Evolutionary conservation across 1,284 basidiomycete species (phyloP).

Genomic region (Cryptococcus sp.): DNA sequence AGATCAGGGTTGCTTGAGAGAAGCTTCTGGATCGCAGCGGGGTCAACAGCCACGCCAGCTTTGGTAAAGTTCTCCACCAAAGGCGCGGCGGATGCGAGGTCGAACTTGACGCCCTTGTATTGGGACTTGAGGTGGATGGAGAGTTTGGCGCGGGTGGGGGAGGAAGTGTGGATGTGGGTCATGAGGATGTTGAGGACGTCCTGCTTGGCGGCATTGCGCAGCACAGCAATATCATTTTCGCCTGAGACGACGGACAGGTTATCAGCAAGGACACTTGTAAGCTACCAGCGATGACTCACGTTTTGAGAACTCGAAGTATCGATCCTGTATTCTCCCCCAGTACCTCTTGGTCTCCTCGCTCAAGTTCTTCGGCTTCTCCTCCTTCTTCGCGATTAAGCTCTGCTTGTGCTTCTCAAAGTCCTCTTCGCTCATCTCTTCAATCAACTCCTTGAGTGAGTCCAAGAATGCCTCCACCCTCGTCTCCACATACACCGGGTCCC

Average conservation of each 20-base stretch:
- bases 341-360: slow-evolving; percentile 63
- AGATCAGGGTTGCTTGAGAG: slow-evolving; percentile 55
- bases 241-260: slow-evolving; percentile 48
- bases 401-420: slow-evolving; percentile 67
- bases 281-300: slow-evolving; percentile 51
- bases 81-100: slow-evolving; percentile 61
- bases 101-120: slow-evolving; percentile 56
- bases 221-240: slow-evolving; percentile 63
- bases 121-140: slow-evolving; percentile 76
- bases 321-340: slow-evolving; percentile 67
- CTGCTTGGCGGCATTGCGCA: slow-evolving; percentile 66
- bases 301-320: slow-evolving; percentile 72
- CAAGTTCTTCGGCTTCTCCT: slow-evolving; percentile 69
- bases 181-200: slow-evolving; percentile 77
- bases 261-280: background rate
- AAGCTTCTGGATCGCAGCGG: slow-evolving; percentile 52
- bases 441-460: slow-evolving; percentile 60
- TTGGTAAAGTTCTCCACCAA: slow-evolving; percentile 60
- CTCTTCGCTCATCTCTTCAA: slow-evolving; percentile 60
- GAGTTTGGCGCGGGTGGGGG: slow-evolving; percentile 67
- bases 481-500: slow-evolving; percentile 78
- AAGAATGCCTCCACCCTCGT: slow-evolving; percentile 83
- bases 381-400: slow-evolving; percentile 64
- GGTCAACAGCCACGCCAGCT: slow-evolving; percentile 57
- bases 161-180: slow-evolving; percentile 66